A percentile compares a stretch with the other conserved stretches of the same genome.
phyloP scores from a whole-genome alignment of 1,284 basidiomycete genomes.

The Inonotus obliquus region DNA sequence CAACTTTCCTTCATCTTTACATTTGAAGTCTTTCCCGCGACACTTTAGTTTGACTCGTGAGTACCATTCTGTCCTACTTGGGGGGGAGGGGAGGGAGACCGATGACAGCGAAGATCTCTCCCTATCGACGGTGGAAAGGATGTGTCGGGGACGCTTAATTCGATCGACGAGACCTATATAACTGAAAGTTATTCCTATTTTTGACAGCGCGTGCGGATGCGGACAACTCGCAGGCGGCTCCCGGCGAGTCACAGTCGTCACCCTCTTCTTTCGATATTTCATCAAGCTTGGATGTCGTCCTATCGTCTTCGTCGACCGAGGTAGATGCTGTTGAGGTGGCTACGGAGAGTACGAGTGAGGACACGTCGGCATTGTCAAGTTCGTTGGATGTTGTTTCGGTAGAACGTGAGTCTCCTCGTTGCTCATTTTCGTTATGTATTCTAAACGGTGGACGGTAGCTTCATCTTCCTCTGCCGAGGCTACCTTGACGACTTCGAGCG shows the following conservation, averaged over 20 bases:
- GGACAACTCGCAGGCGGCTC: not conserved
- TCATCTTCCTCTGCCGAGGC: not conserved
- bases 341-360: not conserved
- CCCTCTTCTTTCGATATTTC: not conserved
- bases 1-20: not conserved
- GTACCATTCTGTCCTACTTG: not conserved
- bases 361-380: not conserved
- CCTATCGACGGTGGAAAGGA: no score
- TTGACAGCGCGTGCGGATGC: not conserved
- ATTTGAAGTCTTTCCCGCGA: not conserved
- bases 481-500: no score
- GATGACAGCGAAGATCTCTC: not conserved
- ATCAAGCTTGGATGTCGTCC: not conserved
- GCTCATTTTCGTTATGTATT: no score
- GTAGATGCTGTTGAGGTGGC: not conserved
- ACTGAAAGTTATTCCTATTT: no score
- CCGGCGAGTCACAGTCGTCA: not conserved
- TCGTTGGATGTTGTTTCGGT: not conserved
- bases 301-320: not conserved
- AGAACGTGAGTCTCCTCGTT: not conserved
- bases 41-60: not conserved
- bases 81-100: no score
- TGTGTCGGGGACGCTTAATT: no score
- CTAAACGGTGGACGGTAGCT: not conserved
- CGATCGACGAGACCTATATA: no score